phyloP scores from a whole-genome alignment of 2,329 filamentous ascomycete species.

The Calonectria naviculata region DNA sequence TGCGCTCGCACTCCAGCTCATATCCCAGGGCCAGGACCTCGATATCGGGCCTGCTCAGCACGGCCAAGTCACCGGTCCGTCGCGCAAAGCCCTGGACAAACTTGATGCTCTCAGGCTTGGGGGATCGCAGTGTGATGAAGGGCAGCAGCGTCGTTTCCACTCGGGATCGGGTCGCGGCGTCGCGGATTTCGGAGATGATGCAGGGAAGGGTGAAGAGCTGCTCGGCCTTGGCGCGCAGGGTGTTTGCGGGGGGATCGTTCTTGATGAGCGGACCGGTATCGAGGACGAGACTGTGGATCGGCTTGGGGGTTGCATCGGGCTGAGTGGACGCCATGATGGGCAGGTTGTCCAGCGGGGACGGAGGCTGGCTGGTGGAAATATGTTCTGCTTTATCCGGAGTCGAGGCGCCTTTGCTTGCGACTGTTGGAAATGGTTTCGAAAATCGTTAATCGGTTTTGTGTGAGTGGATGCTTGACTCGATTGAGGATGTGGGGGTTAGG shows the following conservation, averaged over 20 bases:
- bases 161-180: slow-evolving; percentile 81
- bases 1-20: slow-evolving; percentile 92
- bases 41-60: slow-evolving; percentile 89
- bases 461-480: not conserved
- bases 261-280: slow-evolving; percentile 95
- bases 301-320: slow-evolving; percentile 58
- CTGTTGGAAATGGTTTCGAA: not conserved
- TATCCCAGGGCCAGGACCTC: slow-evolving; percentile 91
- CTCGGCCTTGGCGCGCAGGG: slow-evolving; percentile 81
- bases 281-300: slow-evolving; percentile 85
- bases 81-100: slow-evolving; percentile 87
- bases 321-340: slow-evolving; percentile 35
- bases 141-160: slow-evolving; percentile 88
- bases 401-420: not conserved
- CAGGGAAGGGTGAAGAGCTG: slow-evolving; percentile 85
- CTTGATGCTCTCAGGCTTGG: slow-evolving; percentile 80
- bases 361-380: not conserved
- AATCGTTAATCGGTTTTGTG: slow-evolving; percentile 1
- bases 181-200: slow-evolving; percentile 89
- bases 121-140: slow-evolving; percentile 82
- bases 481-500: slow-evolving; percentile 25
- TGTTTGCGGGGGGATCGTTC: slow-evolving; percentile 88
- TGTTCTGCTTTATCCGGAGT: not conserved
- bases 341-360: not conserved
- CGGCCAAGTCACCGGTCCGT: slow-evolving; percentile 88